phyloP scores from a whole-genome alignment of 805 yeast genomes.

The Candida coquimbonensis region DNA sequence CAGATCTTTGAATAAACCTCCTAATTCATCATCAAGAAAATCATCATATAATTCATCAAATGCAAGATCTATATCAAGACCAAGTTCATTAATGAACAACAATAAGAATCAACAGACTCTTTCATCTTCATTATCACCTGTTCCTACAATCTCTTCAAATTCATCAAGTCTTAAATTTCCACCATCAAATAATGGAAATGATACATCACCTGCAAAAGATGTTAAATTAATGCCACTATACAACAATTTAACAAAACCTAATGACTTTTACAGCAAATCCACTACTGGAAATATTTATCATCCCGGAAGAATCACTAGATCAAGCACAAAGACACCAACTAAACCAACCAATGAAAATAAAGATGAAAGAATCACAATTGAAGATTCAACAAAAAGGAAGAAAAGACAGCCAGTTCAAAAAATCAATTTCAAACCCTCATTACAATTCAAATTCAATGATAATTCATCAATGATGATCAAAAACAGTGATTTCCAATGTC shows the following conservation, averaged over 20 bases:
- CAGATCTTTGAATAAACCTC: background rate
- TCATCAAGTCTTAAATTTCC: no score
- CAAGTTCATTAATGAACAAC: background rate
- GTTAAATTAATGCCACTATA: background rate
- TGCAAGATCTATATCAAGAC: background rate
- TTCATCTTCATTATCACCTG: no score
- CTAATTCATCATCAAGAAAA: background rate
- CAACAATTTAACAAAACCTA: background rate
- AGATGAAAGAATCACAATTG: background rate
- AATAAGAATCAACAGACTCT: no score
- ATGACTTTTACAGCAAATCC: no score
- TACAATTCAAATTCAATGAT: conserved; percentile 47
- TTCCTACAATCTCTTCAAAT: no score
- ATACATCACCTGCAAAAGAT: background rate
- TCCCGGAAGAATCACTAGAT: background rate
- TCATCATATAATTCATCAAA: background rate
- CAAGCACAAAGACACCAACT: background rate
- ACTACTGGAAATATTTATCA: background rate
- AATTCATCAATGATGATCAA: conserved; percentile 50
- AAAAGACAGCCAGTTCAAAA: conserved; percentile 5
- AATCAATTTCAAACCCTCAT: conserved; percentile 29
- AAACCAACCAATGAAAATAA: background rate
- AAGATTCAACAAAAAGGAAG: background rate
- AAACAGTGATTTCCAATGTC: conserved; percentile 68
- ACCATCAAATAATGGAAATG: no score